Evolutionary conservation across 2,329 filamentous ascomycete species (phyloP).

Genomic region (Trichoderma cornu-damae): DNA sequence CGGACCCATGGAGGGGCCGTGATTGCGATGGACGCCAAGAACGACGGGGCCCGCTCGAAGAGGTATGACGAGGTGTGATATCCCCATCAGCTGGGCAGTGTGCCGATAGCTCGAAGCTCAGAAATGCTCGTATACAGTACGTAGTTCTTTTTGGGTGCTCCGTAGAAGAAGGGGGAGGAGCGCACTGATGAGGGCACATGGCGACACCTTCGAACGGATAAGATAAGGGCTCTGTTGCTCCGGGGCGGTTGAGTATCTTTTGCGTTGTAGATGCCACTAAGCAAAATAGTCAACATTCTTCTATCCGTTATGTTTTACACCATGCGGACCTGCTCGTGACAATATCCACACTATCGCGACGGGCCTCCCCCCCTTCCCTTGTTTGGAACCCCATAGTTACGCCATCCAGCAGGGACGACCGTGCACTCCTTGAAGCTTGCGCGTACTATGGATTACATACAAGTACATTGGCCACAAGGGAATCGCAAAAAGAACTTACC

Average conservation of each 20-base stretch:
- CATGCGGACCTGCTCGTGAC: too few species aligned
- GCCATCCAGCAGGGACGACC: conserved; percentile 13
- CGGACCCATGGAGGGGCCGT: conserved; percentile 11
- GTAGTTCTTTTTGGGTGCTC: too few species aligned
- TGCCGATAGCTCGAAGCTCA: neutral
- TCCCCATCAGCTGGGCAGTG: neutral
- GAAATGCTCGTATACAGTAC: too few species aligned
- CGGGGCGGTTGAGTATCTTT: too few species aligned
- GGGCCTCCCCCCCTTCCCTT: conserved; percentile 4
- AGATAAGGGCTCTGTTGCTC: too few species aligned
- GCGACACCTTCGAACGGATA: too few species aligned
- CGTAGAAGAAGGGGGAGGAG: too few species aligned
- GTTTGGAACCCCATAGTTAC: conserved; percentile 14
- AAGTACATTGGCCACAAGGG: too few species aligned
- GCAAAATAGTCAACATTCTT: neutral
- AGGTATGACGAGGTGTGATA: conserved; percentile 1
- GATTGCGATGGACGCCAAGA: neutral
- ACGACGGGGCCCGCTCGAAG: neutral
- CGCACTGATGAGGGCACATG: conserved; percentile 1
- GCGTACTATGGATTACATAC: too few species aligned
- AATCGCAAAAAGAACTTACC: too few species aligned
- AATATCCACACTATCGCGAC: conserved; percentile 14
- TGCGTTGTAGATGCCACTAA: too few species aligned
- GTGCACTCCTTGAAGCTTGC: conserved; percentile 6
- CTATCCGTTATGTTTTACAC: too few species aligned